Evolutionary conservation across 2,329 filamentous ascomycete species (phyloP).

Genomic region (Decorospora gaudefroyi): DNA sequence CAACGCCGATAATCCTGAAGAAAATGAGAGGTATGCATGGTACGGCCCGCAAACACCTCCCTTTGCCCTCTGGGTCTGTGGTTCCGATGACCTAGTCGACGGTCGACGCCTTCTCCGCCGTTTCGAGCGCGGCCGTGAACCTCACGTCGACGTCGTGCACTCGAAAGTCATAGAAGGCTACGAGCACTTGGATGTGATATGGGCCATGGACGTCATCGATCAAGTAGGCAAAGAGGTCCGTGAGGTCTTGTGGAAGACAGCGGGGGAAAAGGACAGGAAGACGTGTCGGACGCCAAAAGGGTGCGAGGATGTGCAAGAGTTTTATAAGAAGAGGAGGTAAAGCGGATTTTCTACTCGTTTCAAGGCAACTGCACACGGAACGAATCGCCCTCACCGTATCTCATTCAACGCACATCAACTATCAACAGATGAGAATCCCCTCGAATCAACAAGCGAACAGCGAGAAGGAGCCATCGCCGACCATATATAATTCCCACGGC

Average conservation of each 20-base stretch:
- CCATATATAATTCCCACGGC: too few relatives aligned
- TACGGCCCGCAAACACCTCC: slow-evolving; percentile 79
- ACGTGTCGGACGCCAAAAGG: slow-evolving; percentile 67
- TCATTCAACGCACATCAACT: too few relatives aligned
- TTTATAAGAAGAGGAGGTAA: slow-evolving; percentile 32
- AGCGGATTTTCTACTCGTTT: too few relatives aligned
- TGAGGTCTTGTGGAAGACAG: slow-evolving; percentile 82
- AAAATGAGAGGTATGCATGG: slow-evolving; percentile 66
- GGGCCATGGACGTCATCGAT: slow-evolving; percentile 86
- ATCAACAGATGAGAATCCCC: too few relatives aligned
- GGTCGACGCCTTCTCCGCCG: slow-evolving; percentile 73
- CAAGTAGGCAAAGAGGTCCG: slow-evolving; percentile 80
- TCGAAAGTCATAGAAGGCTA: slow-evolving; percentile 79
- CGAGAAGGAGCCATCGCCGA: too few relatives aligned
- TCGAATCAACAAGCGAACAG: too few relatives aligned
- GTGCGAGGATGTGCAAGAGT: slow-evolving; percentile 57
- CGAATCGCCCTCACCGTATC: too few relatives aligned
- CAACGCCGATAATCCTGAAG: slow-evolving; percentile 20
- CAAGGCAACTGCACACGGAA: too few relatives aligned
- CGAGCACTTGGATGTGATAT: slow-evolving; percentile 92
- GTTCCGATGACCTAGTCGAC: slow-evolving; percentile 82
- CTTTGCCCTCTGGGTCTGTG: slow-evolving; percentile 86
- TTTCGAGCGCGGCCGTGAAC: slow-evolving; percentile 77
- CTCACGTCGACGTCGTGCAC: slow-evolving; percentile 78
- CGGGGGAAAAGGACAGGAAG: slow-evolving; percentile 59